Conservation (phyloP, 352 stramenopile species). For the Phytophthora tubulina region DNA sequence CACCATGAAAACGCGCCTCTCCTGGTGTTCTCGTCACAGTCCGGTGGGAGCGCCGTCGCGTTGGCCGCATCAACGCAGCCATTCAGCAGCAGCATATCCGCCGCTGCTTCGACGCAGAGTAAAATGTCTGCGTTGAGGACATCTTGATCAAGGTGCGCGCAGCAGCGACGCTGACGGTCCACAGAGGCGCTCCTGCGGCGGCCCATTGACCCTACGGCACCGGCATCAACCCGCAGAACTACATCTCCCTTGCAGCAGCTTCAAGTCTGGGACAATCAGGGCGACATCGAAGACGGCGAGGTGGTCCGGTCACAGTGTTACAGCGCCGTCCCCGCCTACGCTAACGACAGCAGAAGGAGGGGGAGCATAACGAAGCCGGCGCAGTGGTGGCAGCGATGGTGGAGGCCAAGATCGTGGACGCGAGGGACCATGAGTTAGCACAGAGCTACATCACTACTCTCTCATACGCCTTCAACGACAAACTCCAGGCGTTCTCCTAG, state of each 20-base stretch:
- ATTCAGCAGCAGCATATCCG: too few relatives aligned
- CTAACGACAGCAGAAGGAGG: conserved; percentile 3
- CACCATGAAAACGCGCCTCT: too few relatives aligned
- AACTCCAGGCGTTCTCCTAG: conserved; percentile 11
- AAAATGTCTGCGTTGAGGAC: too few relatives aligned
- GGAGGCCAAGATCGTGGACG: conserved; percentile 21
- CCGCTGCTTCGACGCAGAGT: too few relatives aligned
- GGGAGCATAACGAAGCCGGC: neutral
- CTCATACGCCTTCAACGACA: conserved; percentile 1
- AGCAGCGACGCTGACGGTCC: too few relatives aligned
- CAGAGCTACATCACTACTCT: conserved; percentile 23
- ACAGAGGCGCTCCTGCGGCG: too few relatives aligned
- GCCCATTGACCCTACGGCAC: neutral
- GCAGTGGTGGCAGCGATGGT: neutral
- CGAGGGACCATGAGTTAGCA: conserved; percentile 11
- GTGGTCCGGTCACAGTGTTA: conserved; percentile 1
- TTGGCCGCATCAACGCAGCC: too few relatives aligned
- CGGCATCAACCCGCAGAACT: neutral
- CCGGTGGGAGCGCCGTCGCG: too few relatives aligned
- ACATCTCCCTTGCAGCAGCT: too few relatives aligned
- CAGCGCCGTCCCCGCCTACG: conserved; percentile 5
- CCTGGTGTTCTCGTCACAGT: too few relatives aligned
- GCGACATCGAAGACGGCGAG: conserved; percentile 26
- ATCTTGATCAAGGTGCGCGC: too few relatives aligned
- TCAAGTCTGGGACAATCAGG: neutral